Evolutionary conservation across 768 basidiomycete genomes (phyloP).

Genomic region (Kwoniella heveanensis): DNA sequence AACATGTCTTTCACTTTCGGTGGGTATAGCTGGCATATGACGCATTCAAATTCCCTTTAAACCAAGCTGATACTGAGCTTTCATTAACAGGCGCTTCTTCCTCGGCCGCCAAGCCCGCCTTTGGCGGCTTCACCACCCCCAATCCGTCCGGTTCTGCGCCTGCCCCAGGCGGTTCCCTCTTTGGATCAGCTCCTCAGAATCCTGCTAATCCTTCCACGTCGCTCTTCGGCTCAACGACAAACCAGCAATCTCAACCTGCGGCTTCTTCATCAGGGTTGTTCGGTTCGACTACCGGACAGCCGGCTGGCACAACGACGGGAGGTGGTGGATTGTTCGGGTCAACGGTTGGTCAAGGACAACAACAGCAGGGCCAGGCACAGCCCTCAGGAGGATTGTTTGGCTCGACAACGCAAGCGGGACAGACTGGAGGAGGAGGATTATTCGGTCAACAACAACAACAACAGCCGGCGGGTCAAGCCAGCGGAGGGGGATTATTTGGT

Average conservation of each 20-base stretch:
- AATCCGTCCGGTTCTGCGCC: slow-evolving; percentile 18
- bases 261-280: slow-evolving; percentile 16
- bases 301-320: slow-evolving; percentile 2
- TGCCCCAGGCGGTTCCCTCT: slow-evolving; percentile 10
- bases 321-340: slow-evolving; percentile 26
- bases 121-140: slow-evolving; percentile 37
- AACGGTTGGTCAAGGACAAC: slow-evolving; percentile 1
- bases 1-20: slow-evolving; percentile 22
- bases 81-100: slow-evolving; percentile 4
- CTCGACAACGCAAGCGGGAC: not conserved
- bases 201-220: slow-evolving; percentile 24
- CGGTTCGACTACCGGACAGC: slow-evolving; percentile 16
- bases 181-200: slow-evolving; percentile 22
- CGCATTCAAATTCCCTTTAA: not conserved
- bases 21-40: slow-evolving; percentile 1
- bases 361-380: not conserved
- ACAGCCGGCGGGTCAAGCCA: slow-evolving; percentile 2
- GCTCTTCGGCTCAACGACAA: slow-evolving; percentile 21
- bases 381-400: not conserved
- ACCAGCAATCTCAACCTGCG: slow-evolving; percentile 18
- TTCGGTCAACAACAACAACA: slow-evolving; percentile 11
- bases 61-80: not conserved
- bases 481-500: slow-evolving; percentile 27
- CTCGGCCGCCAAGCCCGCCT: slow-evolving; percentile 31
- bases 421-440: slow-evolving; percentile 1